phyloP scores from a whole-genome alignment of 176 grass and related monocot genomes.

The Triticum timopheevii region DNA sequence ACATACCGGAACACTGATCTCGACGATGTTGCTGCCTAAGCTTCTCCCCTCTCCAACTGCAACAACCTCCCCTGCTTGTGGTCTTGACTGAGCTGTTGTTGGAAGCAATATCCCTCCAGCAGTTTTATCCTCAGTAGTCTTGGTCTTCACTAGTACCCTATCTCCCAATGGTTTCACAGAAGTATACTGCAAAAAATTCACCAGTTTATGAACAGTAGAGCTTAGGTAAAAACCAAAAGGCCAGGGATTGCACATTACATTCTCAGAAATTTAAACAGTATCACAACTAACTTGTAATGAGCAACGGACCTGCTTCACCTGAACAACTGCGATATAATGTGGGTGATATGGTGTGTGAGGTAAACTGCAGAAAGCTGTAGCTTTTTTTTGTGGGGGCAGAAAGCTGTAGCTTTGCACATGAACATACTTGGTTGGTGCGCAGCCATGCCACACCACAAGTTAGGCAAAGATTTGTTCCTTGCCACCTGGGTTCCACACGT shows the following conservation, averaged over 20 bases:
- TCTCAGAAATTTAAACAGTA: constrained; percentile 1
- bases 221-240: background rate
- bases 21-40: constrained; percentile 46
- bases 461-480: background rate
- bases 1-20: constrained; percentile 71
- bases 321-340: background rate
- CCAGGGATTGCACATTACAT: background rate
- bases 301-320: background rate
- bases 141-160: constrained; percentile 71
- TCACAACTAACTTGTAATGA: background rate
- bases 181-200: constrained; percentile 67
- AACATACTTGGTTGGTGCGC: background rate
- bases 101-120: constrained; percentile 86
- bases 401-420: background rate
- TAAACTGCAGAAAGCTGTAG: background rate
- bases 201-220: constrained; percentile 8
- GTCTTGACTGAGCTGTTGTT: constrained; percentile 66
- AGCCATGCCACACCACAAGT: background rate
- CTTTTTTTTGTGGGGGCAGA: too few relatives aligned
- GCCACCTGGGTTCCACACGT: background rate
- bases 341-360: background rate
- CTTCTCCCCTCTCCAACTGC: constrained; percentile 71
- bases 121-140: constrained; percentile 71
- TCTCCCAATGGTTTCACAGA: constrained; percentile 77
- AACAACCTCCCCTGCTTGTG: constrained; percentile 74